Evolutionary conservation across 2,329 filamentous ascomycete species (phyloP).

Genomic region (Sporothrix variecibatus): DNA sequence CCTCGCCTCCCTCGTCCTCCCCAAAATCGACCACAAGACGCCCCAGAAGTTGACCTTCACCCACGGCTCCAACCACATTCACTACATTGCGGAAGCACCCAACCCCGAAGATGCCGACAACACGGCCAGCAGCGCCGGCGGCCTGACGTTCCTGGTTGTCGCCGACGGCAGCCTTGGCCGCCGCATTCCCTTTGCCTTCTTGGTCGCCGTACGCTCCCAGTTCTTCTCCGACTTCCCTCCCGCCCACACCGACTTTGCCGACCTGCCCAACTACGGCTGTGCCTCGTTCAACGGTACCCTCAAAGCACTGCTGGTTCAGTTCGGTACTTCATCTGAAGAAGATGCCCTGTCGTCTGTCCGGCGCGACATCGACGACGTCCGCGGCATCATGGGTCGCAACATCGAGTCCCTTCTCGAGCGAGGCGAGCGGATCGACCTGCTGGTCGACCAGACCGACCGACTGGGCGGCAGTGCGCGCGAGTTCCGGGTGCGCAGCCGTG

Average conservation of each 20-base stretch:
- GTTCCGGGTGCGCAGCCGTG: slow-evolving; percentile 83
- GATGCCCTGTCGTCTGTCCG: slow-evolving; percentile 84
- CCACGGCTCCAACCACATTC: slow-evolving; percentile 87
- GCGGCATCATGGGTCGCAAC: slow-evolving; percentile 93
- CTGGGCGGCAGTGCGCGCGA: slow-evolving; percentile 86
- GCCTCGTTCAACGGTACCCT: slow-evolving; percentile 82
- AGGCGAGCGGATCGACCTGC: slow-evolving; percentile 87
- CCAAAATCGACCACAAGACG: slow-evolving; percentile 81
- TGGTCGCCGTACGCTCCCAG: slow-evolving; percentile 85
- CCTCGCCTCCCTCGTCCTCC: slow-evolving; percentile 89
- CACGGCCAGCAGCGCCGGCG: slow-evolving; percentile 57
- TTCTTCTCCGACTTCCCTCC: slow-evolving; percentile 74
- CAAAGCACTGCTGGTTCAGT: slow-evolving; percentile 76
- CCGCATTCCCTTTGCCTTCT: slow-evolving; percentile 88
- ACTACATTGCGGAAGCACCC: slow-evolving; percentile 88
- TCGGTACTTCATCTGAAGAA: slow-evolving; percentile 73
- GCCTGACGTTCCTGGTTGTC: slow-evolving; percentile 89
- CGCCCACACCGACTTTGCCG: slow-evolving; percentile 68
- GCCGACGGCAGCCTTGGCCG: slow-evolving; percentile 79
- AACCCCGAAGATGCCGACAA: slow-evolving; percentile 64
- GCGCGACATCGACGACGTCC: slow-evolving; percentile 87
- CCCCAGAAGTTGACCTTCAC: slow-evolving; percentile 93
- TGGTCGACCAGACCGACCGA: slow-evolving; percentile 95
- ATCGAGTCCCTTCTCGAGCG: slow-evolving; percentile 87
- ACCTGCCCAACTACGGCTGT: slow-evolving; percentile 85